Percentiles rank a stretch among this genome's conserved stretches.
These are phyloP conservation scores for Nannochloropsis granulata DNA, from an alignment of 108 stramenopile genomes.

Conservation along the genomic window DNA sequence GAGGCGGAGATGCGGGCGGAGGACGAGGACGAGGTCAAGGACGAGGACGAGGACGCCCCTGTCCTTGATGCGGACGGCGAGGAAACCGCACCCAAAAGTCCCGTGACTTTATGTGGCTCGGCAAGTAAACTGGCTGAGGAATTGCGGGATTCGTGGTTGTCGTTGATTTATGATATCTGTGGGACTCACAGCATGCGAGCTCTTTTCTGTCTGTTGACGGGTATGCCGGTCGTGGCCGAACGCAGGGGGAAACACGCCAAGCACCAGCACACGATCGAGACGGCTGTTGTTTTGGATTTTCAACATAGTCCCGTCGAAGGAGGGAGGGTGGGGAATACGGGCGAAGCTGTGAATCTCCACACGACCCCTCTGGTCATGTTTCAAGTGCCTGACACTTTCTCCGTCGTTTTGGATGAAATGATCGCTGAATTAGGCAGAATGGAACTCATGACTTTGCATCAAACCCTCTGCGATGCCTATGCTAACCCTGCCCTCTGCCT, in stretches of 20 bases:
- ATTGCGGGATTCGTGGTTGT: not conserved
- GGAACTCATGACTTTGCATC: not conserved
- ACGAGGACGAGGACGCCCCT: not conserved
- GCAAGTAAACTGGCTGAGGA: not conserved
- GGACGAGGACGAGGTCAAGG: not conserved
- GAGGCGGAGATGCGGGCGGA: conserved; percentile 12
- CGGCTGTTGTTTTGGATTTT: not conserved
- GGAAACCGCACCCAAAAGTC: not conserved
- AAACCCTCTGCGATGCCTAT: not conserved
- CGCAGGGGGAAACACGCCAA: conserved; percentile 6
- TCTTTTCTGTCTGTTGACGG: conserved; percentile 8
- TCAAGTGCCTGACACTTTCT: not conserved
- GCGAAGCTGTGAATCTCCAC: not conserved
- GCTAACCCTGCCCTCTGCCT: not conserved
- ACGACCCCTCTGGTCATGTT: not conserved
- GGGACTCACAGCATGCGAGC: not conserved
- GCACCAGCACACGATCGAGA: conserved; percentile 15
- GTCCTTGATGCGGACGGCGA: not conserved
- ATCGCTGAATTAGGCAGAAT: not conserved
- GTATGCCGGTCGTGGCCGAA: conserved; percentile 16
- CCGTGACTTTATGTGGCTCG: not conserved
- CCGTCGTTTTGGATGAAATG: not conserved
- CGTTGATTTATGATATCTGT: not conserved
- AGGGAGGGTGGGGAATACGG: not conserved
- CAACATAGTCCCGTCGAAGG: not conserved